Base-by-base conservation (phyloP, 176 grass and related monocot species). In the Bolboschoenus planiculmis region DNA sequence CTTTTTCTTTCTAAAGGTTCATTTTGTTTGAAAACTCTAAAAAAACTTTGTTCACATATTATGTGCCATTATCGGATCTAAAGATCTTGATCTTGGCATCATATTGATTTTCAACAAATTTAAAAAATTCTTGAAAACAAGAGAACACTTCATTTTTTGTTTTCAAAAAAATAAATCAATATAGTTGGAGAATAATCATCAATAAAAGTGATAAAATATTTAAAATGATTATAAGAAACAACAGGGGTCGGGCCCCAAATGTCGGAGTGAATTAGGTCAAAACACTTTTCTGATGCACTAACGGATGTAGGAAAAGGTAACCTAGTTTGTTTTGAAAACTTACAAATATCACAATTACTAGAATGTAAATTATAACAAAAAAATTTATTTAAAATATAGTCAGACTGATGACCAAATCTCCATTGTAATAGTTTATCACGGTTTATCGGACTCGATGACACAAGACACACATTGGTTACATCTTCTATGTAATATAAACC, bases 271-370 rank as follows among this genome's bases (percentile, higher is more conserved):
- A 82, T 37, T 29, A 82, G 10, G 8, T 61, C 34, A 63, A 82
- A 82, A 48, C 8, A 23, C 26, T 35, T 13, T 33, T 13, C 3
- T 35, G 57, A 44, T 11, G 7, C 48, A 64, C 20, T 11, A 16
- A 0, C 0, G 48, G 11, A 39, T 6, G 15, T 8, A 14, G 60
- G 27, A 55, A 48, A 84, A 23, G 30, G 40, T 10, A 68, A 23
- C 35, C 23, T 31, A 64, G 23, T 65, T 20, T 68, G 35, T 31
- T 84, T 84, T 20, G 61, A 16, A 56, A 72, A 4, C 36, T 53
- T 67, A 72, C 81, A 84, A 53, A 51, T 18, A 55, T 84, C 60
- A 84, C 81, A 84, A 35, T 51, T 55, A 9, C 16, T 37, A n/a
- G 2, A 39, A 39, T 18, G 4, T 5, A 58, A 6, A 4, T 80